Conservation (phyloP, 305 asterid genomes). For the Euphrasia arctica region DNA sequence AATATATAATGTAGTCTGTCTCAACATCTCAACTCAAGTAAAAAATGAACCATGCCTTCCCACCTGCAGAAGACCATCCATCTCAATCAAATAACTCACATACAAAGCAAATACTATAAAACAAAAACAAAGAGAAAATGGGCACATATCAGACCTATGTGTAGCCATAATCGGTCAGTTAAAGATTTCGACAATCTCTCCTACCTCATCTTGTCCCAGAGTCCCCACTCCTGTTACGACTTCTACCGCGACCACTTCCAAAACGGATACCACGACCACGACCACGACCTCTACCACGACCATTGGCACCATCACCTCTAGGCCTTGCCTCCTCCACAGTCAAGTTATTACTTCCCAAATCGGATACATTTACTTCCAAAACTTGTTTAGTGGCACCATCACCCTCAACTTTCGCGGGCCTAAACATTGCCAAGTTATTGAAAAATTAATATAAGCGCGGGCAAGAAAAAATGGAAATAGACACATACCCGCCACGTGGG, state of each 20-base stretch:
- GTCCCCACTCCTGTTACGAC: constrained; percentile 39
- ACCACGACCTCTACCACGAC: constrained; percentile 39
- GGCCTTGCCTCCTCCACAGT: constrained; percentile 69
- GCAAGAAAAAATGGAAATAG: background rate
- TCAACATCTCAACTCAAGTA: too few relatives aligned
- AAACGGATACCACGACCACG: constrained; percentile 27
- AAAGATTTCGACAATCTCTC: constrained; percentile 10
- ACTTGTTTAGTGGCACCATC: constrained; percentile 46
- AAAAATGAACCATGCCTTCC: too few relatives aligned
- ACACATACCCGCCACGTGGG: constrained; percentile 45
- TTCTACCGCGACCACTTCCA: constrained; percentile 29
- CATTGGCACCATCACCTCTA: constrained; percentile 37
- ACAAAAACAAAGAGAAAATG: too few relatives aligned
- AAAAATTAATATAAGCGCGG: too few relatives aligned
- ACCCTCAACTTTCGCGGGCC: constrained; percentile 18
- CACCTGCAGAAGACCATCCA: too few relatives aligned
- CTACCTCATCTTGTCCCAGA: constrained; percentile 13
- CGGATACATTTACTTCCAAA: constrained; percentile 51
- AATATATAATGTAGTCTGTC: too few relatives aligned
- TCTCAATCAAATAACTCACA: too few relatives aligned
- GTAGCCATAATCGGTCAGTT: too few relatives aligned
- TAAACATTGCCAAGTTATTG: constrained; percentile 24
- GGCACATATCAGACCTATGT: constrained; percentile 27
- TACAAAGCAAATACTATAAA: too few relatives aligned
- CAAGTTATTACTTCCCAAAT: constrained; percentile 39